phyloP scores from a whole-genome alignment of 164 flowering plant genomes.

The Dillenia turbinata region DNA sequence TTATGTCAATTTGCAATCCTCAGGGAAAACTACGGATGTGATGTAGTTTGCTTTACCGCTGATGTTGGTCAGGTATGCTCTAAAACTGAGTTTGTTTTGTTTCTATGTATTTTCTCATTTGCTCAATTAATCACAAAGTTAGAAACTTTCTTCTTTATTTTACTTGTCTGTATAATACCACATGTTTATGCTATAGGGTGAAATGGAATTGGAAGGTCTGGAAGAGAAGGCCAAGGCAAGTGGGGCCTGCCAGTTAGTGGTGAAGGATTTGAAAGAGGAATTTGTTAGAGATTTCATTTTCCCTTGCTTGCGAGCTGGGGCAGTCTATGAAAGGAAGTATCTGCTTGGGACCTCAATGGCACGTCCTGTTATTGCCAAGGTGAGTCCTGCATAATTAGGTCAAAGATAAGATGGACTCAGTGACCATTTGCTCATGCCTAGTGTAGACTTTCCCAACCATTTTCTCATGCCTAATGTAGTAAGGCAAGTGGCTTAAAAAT shows the following conservation, averaged over 20 bases:
- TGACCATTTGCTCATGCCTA: no score
- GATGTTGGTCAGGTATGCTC: conserved; percentile 96
- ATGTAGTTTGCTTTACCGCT: conserved; percentile 97
- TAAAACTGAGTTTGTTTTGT: neutral
- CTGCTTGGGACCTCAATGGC: conserved; percentile 99
- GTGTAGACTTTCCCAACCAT: no score
- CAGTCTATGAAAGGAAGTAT: conserved; percentile 91
- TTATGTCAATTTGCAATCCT: conserved; percentile 8
- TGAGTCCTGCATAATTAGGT: conserved; percentile 6
- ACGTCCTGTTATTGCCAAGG: conserved; percentile 98
- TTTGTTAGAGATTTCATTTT: conserved; percentile 80
- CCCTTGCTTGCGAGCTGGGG: conserved; percentile 98
- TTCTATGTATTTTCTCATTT: neutral
- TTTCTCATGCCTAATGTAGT: no score
- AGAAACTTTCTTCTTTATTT: no score
- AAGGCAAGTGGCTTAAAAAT: no score
- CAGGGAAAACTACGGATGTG: conserved; percentile 98
- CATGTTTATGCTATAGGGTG: conserved; percentile 43
- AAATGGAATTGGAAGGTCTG: conserved; percentile 77
- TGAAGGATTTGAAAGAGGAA: conserved; percentile 89
- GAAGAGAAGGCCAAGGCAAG: conserved; percentile 96
- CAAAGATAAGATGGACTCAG: no score
- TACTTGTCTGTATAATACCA: neutral
- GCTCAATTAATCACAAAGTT: neutral
- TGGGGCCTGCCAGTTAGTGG: conserved; percentile 90